Percentiles rank a stretch among this genome's conserved stretches.
Evolutionary conservation across 306 rosid species (phyloP).

Genomic region (Casuarina equisetifolia): DNA sequence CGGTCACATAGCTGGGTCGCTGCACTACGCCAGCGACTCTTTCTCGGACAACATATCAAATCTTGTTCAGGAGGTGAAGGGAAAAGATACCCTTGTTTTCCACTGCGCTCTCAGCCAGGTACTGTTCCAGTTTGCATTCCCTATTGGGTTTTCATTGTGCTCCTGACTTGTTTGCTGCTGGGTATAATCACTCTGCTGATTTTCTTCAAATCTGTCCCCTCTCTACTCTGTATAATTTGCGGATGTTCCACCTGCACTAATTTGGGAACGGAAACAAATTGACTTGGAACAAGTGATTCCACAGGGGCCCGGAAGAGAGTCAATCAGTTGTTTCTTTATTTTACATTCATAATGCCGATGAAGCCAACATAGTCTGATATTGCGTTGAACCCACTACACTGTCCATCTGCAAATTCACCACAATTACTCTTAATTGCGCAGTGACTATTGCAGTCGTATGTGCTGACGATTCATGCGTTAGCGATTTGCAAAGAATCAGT

Average conservation of each 20-base stretch:
- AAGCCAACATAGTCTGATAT: background rate
- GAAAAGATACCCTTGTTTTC: conserved; percentile 83
- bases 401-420: background rate
- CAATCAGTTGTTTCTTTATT: background rate
- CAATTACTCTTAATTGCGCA: background rate
- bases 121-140: background rate
- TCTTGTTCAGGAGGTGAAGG: conserved; percentile 61
- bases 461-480: background rate
- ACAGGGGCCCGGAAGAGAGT: background rate
- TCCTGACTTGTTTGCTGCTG: background rate
- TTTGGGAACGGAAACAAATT: background rate
- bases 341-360: background rate
- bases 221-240: background rate
- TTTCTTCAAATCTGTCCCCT: background rate
- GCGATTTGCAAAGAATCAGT: background rate
- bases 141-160: background rate
- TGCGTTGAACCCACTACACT: background rate
- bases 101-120: conserved; percentile 91
- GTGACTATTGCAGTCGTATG: background rate
- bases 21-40: conserved; percentile 63
- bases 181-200: background rate
- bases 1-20: conserved; percentile 76
- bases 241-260: background rate
- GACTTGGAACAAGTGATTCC: background rate
- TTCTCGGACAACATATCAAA: conserved; percentile 60